These are phyloP conservation scores for Solanum appendiculatum DNA, from an alignment of 257 asterid species.

Conservation along the genomic window DNA sequence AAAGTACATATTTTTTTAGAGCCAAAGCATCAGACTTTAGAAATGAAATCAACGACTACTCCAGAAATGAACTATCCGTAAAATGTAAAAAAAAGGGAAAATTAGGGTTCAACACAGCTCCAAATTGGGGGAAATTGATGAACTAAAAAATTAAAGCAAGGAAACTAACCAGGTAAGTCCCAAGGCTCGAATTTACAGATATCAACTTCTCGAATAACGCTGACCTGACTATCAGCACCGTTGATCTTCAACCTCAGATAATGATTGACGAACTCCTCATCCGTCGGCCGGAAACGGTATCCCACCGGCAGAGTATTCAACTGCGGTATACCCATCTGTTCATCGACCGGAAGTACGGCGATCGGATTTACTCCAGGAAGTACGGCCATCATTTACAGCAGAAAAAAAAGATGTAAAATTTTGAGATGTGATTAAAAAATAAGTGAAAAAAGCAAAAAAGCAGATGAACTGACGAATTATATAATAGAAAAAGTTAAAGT, in stretches of 20 bases:
- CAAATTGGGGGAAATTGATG: neutral
- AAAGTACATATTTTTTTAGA: neutral
- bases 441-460: neutral
- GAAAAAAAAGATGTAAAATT: neutral
- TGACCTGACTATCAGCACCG: conserved; percentile 46
- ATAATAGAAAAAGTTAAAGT: neutral
- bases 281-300: conserved; percentile 86
- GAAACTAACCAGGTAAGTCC: conserved; percentile 64
- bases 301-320: conserved; percentile 68
- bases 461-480: neutral
- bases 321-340: conserved; percentile 53
- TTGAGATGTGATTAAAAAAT: neutral
- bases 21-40: neutral
- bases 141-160: neutral
- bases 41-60: neutral
- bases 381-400: conserved; percentile 38
- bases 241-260: conserved; percentile 64
- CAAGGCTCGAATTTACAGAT: conserved; percentile 72
- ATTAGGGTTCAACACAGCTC: neutral
- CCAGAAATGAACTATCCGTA: neutral
- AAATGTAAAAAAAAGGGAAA: neutral
- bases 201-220: conserved; percentile 77
- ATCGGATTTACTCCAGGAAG: conserved; percentile 30
- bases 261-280: conserved; percentile 79
- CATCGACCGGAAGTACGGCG: conserved; percentile 41